phyloP scores from a whole-genome alignment of 2,329 filamentous ascomycete species.

The Alternaria arborescens region DNA sequence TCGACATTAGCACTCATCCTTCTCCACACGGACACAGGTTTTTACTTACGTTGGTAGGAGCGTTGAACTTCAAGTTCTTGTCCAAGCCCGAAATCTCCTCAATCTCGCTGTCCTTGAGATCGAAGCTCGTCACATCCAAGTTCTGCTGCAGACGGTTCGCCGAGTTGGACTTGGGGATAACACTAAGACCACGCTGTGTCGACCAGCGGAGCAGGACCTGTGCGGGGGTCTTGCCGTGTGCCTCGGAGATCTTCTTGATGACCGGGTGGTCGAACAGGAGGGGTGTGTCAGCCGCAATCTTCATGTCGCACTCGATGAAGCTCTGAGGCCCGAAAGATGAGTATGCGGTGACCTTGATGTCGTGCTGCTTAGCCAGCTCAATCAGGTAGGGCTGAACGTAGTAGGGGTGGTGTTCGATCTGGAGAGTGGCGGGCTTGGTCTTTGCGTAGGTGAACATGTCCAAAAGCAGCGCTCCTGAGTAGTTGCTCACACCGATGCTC shows the following conservation, averaged over 20 bases:
- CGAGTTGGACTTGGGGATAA: conserved; percentile 50
- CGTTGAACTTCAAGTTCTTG: conserved; percentile 46
- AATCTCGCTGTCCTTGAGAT: conserved; percentile 42
- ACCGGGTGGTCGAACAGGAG: conserved; percentile 55
- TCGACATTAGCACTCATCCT: not conserved
- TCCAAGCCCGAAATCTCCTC: conserved; percentile 42
- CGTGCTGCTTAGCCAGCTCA: conserved; percentile 44
- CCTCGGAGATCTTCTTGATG: conserved; percentile 73
- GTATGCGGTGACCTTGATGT: conserved; percentile 49
- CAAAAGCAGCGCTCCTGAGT: conserved; percentile 56
- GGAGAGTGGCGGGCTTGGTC: conserved; percentile 47
- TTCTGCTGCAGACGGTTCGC: conserved; percentile 44
- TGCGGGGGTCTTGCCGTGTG: conserved; percentile 72
- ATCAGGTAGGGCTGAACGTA: conserved; percentile 46
- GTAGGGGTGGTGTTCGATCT: conserved; percentile 53
- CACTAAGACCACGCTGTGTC: conserved; percentile 69
- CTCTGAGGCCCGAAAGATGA: conserved; percentile 58
- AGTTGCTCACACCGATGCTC: conserved; percentile 51
- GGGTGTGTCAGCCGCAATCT: conserved; percentile 41
- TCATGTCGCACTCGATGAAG: conserved; percentile 49
- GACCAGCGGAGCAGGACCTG: conserved; percentile 89
- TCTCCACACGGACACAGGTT: not conserved
- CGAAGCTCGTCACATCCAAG: conserved; percentile 43
- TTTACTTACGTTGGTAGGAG: conserved; percentile 45
- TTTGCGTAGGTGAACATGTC: conserved; percentile 63